Evolutionary conservation across 192 early-diverging fungal species (phyloP).

Genomic region (Pilobolus umbonatus): DNA sequence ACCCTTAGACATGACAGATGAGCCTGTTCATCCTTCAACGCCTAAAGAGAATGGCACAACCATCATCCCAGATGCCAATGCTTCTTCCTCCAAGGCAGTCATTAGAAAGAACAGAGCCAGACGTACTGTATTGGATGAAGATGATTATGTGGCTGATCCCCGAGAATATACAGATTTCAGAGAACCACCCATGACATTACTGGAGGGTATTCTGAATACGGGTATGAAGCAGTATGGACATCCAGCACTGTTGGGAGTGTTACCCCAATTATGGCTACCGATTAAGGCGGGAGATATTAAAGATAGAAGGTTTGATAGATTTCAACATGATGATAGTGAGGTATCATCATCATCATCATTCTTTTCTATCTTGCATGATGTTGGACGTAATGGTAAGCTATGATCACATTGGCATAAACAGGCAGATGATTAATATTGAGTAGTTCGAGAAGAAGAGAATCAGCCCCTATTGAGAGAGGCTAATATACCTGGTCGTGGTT

Average conservation of each 20-base stretch:
- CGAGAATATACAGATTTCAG: conserved; percentile 66
- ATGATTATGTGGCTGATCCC: conserved; percentile 57
- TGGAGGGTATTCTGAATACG: conserved; percentile 65
- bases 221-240: conserved; percentile 63
- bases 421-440: no score
- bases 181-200: conserved; percentile 68
- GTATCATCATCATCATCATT: no score
- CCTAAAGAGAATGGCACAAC: neutral
- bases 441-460: no score
- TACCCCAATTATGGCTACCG: conserved; percentile 73
- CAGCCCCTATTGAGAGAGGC: conserved; percentile 2
- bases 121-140: conserved; percentile 51
- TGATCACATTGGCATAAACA: no score
- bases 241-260: conserved; percentile 57
- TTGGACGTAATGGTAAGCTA: no score
- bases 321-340: no score
- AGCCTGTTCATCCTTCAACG: neutral
- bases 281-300: conserved; percentile 34
- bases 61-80: neutral
- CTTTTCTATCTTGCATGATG: no score
- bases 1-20: no score
- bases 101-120: neutral
- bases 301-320: neutral
- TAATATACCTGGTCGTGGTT: neutral
- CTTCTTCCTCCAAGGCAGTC: neutral